Percentiles rank a stretch among this genome's conserved stretches.
These are phyloP conservation scores for Plasmodium malariae DNA, from an alignment of 169 alveolate species.

Conservation along the genomic window DNA sequence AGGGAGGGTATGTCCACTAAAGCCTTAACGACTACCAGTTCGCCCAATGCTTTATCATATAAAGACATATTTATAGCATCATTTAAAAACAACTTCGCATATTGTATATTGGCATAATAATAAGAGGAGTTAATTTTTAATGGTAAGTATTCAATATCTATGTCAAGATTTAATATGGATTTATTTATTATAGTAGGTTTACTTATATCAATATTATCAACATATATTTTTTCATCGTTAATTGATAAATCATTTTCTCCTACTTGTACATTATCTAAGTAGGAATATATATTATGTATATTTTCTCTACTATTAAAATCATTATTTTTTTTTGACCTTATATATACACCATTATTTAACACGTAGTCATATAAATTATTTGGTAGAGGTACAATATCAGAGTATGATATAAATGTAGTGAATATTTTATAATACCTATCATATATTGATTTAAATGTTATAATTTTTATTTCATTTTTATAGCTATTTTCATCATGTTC, in stretches of 20 bases:
- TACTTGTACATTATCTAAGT: conserved; percentile 65
- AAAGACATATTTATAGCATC: conserved; percentile 72
- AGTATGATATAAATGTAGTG: conserved; percentile 46
- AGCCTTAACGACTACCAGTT: conserved; percentile 73
- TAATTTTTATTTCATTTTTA: conserved; percentile 47
- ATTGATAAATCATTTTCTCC: conserved; percentile 76
- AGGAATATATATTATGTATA: conserved; percentile 69
- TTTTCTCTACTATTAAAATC: conserved; percentile 74
- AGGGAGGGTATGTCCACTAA: conserved; percentile 60
- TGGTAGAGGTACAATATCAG: conserved; percentile 55
- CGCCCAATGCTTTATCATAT: conserved; percentile 76
- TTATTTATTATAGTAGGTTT: conserved; percentile 72
- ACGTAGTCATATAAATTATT: conserved; percentile 69
- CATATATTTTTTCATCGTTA: conserved; percentile 54
- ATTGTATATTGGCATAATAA: conserved; percentile 54
- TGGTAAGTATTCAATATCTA: conserved; percentile 73
- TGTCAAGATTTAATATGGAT: conserved; percentile 49
- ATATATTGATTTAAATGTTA: conserved; percentile 63
- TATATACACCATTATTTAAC: conserved; percentile 64
- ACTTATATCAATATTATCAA: conserved; percentile 72
- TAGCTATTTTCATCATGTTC: conserved; percentile 23
- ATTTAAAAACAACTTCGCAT: conserved; percentile 66
- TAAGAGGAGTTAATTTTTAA: conserved; percentile 66
- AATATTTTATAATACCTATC: conserved; percentile 70
- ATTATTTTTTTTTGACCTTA: conserved; percentile 57